phyloP scores from a whole-genome alignment of 78 protist genomes.

The Paulinella micropora region DNA sequence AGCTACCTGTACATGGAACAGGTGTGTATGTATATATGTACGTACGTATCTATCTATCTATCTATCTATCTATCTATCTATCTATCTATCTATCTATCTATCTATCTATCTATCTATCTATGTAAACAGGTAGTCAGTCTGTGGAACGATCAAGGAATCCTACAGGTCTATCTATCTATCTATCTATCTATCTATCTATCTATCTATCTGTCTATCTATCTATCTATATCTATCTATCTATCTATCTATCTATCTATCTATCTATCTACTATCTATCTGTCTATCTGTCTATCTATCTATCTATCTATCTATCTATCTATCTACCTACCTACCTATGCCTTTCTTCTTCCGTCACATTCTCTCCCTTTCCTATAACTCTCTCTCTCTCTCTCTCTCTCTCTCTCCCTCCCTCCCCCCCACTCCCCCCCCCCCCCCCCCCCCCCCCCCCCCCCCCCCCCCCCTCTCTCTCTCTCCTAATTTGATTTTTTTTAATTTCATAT shows the following conservation, averaged over 20 bases:
- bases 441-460: background rate
- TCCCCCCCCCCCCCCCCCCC: too few relatives aligned
- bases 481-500: too few relatives aligned
- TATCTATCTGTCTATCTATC: too few relatives aligned
- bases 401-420: too few relatives aligned
- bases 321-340: too few relatives aligned
- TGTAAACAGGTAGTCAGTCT: background rate
- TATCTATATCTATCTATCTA: background rate
- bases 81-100: background rate
- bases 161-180: too few relatives aligned
- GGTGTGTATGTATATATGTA: background rate
- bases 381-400: background rate
- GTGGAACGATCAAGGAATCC: too few relatives aligned
- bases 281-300: too few relatives aligned
- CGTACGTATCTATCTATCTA: background rate
- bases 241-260: too few relatives aligned
- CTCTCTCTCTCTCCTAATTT: background rate
- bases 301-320: too few relatives aligned
- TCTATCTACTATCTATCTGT: background rate
- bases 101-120: background rate
- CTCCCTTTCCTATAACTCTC: background rate
- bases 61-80: background rate
- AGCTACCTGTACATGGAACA: slow-evolving; percentile 83
- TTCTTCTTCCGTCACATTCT: background rate
- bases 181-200: too few relatives aligned